A percentile compares a stretch with the other conserved stretches of the same genome.
Evolutionary conservation across 2,329 filamentous ascomycete species (phyloP).

Genomic region (Aspergillus persii): DNA sequence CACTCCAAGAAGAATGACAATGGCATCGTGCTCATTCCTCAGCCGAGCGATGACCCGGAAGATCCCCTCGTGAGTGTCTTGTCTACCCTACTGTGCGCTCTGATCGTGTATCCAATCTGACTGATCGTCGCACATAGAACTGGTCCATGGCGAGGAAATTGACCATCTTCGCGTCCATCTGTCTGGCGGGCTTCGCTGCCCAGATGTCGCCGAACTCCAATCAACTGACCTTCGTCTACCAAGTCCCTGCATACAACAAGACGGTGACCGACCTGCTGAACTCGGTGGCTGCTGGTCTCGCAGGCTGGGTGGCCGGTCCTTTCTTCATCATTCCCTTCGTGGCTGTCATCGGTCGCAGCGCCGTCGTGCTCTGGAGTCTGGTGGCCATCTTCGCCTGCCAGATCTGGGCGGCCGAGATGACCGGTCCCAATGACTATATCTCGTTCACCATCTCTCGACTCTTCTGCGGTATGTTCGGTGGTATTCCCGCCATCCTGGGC

Average conservation of each 20-base stretch:
- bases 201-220: slow-evolving; percentile 35
- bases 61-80: slow-evolving; percentile 29
- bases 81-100: background rate
- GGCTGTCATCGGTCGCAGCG: slow-evolving; percentile 36
- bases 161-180: slow-evolving; percentile 31
- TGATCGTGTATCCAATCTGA: background rate
- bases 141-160: slow-evolving; percentile 34
- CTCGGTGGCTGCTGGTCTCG: slow-evolving; percentile 31
- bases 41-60: slow-evolving; percentile 26
- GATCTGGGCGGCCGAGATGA: slow-evolving; percentile 42
- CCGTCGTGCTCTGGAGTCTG: slow-evolving; percentile 41
- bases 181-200: slow-evolving; percentile 37
- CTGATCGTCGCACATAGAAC: slow-evolving; percentile 25
- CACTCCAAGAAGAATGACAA: slow-evolving; percentile 1
- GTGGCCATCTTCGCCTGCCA: slow-evolving; percentile 35
- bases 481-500: slow-evolving; percentile 39
- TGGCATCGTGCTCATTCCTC: slow-evolving; percentile 23
- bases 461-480: slow-evolving; percentile 43
- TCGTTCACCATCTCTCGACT: slow-evolving; percentile 39
- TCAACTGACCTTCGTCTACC: slow-evolving; percentile 36
- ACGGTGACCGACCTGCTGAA: slow-evolving; percentile 23
- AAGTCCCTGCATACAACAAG: slow-evolving; percentile 35
- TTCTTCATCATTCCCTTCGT: slow-evolving; percentile 41
- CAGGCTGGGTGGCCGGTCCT: slow-evolving; percentile 39
- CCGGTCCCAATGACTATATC: slow-evolving; percentile 32